Conservation (phyloP, 108 stramenopile species). For the Phaeodactylum tricornutum region DNA sequence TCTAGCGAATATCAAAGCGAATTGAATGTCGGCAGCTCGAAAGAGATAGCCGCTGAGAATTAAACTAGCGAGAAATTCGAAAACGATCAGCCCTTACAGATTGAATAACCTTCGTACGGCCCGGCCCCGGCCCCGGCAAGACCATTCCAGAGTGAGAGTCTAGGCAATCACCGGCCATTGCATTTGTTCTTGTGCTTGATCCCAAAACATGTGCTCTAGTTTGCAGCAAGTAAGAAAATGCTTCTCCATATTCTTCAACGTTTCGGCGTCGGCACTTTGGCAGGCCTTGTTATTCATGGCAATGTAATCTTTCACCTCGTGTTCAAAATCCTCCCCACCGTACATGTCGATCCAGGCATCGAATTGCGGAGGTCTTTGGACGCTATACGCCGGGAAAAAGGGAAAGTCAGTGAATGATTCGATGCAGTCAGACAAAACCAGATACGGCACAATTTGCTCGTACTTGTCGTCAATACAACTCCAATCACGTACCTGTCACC, state of each 20-base stretch:
- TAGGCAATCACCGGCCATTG: conserved; percentile 53
- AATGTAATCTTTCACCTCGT: conserved; percentile 66
- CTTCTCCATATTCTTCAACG: conserved; percentile 51
- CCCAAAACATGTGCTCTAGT: conserved; percentile 89
- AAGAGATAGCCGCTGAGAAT: no score
- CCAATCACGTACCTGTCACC: conserved; percentile 34
- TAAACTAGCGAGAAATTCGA: no score
- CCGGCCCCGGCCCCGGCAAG: no score
- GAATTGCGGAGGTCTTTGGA: conserved; percentile 46
- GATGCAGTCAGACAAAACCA: background rate
- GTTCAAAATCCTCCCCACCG: conserved; percentile 72
- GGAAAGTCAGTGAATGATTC: no score
- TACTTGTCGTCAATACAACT: background rate
- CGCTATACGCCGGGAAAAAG: conserved; percentile 4
- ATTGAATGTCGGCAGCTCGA: conserved; percentile 26
- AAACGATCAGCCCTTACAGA: no score
- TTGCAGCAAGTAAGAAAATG: conserved; percentile 76
- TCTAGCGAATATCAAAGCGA: conserved; percentile 71
- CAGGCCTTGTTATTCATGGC: conserved; percentile 47
- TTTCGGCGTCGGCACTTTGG: conserved; percentile 21
- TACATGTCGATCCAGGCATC: conserved; percentile 92
- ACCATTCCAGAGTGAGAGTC: no score
- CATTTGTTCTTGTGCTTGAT: conserved; percentile 46
- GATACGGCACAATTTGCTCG: background rate
- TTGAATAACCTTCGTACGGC: no score